Base-by-base conservation (phyloP, 169 alveolate species). In the Plasmodium berghei region DNA sequence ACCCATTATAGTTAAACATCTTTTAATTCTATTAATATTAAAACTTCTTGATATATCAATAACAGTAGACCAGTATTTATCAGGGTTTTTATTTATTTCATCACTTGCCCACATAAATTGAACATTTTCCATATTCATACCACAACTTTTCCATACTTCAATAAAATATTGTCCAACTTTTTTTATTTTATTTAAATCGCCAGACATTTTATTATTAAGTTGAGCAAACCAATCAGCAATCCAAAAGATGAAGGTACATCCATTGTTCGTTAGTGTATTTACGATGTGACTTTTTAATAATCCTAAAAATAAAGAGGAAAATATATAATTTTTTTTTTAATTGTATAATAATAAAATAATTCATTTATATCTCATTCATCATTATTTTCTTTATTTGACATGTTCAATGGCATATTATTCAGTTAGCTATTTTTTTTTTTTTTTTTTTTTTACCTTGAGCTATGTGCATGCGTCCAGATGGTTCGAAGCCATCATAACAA, bases 181-280 rank as follows among this genome's bases (percentile, higher is more conserved):
- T 73, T 94, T 46, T 73, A 95, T 95, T 94, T 98, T 98, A 56
- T 96, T 95, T 55, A 98, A 73, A 75, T 99, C 99, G 0, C 99
- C 99, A 1, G 98, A 99, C 99, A 99, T 96, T 92, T 99, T 99
- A 90, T 98, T 98, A 92, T 99, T 99, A 67, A 99, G 97, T 90
- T 98, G 95, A 8, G 99, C 99, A 92, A 98, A 98, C 99, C 99
- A 99, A 88, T 99, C 99, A 2, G 99, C 99, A n/a, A 99, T 98
- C 99, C 99, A 99, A 91, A 99, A 98, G 34, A 97, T 97, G 91
- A 98, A 98, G 18, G 97, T 95, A 26, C 99, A 98, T 6, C 99
- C 99, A 10, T 99, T 97, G 70, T 94, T 95, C 0, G 99, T 97
- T 70, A 98, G 94, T 70, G 96, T 97, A 95, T 98, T 98, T 16